Conservation (phyloP, 2,329 filamentous ascomycete species). For the Remersonia thermophila region DNA sequence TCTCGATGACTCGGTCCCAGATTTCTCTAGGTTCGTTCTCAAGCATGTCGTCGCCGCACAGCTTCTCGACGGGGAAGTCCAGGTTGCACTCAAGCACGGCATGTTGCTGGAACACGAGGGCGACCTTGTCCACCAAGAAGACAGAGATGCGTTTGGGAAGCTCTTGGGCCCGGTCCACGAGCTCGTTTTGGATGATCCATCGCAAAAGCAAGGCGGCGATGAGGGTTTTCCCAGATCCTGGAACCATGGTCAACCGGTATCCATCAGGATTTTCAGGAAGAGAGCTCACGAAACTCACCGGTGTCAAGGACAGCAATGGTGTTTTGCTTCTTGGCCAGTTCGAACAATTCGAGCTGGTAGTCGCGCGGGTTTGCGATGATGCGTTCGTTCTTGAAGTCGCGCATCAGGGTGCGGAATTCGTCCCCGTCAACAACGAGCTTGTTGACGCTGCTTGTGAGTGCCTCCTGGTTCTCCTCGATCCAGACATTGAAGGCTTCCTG, state of each 20-base stretch:
- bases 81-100: conserved; percentile 72
- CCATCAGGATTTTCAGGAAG: too few species aligned
- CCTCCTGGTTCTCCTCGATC: conserved; percentile 24
- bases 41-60: conserved; percentile 56
- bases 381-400: conserved; percentile 27
- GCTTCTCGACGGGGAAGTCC: conserved; percentile 57
- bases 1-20: conserved; percentile 39
- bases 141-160: conserved; percentile 58
- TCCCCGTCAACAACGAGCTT: conserved; percentile 17
- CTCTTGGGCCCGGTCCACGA: conserved; percentile 53
- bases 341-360: conserved; percentile 86
- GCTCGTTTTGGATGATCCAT: conserved; percentile 63
- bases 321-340: conserved; percentile 72
- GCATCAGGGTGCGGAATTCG: conserved; percentile 23
- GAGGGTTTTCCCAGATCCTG: conserved; percentile 87
- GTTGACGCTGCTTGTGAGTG: conserved; percentile 24
- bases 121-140: conserved; percentile 84
- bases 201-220: conserved; percentile 79
- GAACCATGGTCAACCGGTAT: too few species aligned
- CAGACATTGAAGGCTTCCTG: conserved; percentile 37
- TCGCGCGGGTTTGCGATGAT: conserved; percentile 72
- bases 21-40: conserved; percentile 29
- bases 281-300: conserved; percentile 31
- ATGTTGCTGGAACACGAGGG: conserved; percentile 81
- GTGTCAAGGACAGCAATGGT: conserved; percentile 89